Conservation (phyloP, 2,329 filamentous ascomycete species). For the Saccharata proteae region DNA sequence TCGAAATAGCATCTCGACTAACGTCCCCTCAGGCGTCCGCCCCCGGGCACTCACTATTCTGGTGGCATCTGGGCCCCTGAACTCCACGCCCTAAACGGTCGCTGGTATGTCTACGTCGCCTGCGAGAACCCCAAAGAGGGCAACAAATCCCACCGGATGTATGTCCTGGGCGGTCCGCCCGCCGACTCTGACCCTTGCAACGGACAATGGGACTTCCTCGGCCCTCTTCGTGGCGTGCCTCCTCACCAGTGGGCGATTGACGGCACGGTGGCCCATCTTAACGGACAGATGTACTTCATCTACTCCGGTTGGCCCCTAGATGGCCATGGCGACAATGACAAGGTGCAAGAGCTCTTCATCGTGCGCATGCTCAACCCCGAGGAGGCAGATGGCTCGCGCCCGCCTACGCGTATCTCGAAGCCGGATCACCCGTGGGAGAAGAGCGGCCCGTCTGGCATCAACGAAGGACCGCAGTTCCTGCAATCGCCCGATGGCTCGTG, state of each 20-base stretch:
- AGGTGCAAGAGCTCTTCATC: constrained; percentile 33
- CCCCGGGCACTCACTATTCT: constrained; percentile 30
- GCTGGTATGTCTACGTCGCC: constrained; percentile 44
- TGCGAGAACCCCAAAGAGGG: constrained; percentile 29
- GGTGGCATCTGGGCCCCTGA: constrained; percentile 44
- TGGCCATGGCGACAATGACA: constrained; percentile 20
- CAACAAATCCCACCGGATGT: constrained; percentile 34
- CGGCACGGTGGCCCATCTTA: constrained; percentile 31
- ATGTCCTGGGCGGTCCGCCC: constrained; percentile 31
- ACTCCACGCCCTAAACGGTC: constrained; percentile 37
- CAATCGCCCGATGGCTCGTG: constrained; percentile 25
- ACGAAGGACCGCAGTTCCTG: constrained; percentile 32
- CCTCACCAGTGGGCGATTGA: constrained; percentile 36
- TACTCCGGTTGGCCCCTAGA: constrained; percentile 36
- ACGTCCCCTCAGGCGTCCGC: constrained; percentile 23
- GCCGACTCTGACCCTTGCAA: constrained; percentile 13
- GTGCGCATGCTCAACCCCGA: constrained; percentile 25
- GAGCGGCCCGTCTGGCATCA: constrained; percentile 29
- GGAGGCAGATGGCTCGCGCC: constrained; percentile 17
- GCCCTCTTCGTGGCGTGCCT: constrained; percentile 28
- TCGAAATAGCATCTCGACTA: constrained; percentile 13
- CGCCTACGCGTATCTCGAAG: constrained; percentile 27
- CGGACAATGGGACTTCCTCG: constrained; percentile 29
- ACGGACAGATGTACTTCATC: constrained; percentile 27
- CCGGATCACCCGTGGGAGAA: constrained; percentile 30